Evolutionary conservation across 2,329 filamentous ascomycete species (phyloP), one percentile per base, ranked within the genome.

Genomic region (Cladosporium sp.): DNA sequence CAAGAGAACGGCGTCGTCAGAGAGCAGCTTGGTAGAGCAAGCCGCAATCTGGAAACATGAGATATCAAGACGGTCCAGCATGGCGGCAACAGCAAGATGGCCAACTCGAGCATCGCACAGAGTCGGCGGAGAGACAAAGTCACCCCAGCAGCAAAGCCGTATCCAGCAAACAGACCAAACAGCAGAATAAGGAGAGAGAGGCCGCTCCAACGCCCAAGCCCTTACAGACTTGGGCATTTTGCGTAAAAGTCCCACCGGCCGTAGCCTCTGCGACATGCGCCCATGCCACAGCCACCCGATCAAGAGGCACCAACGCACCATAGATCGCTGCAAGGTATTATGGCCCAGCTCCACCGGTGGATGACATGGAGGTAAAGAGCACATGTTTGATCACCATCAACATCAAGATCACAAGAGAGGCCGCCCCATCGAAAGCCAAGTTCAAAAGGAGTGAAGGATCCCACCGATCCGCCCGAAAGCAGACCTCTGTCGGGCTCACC

Each of bases 191-290:
- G 26, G 29, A 8, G 2, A 26, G n/a, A 57, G 11, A 57, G 55
- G 55, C 55, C 33, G 55, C 55, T 40, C 33, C 55, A 40, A 14
- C 33, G 31, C 28, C 49, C 18, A 55, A 33, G 52, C 5, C 18
- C 7, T 33, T 31, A 2, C 50, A 53, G 50, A 53, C 50, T 8
- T 1, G 18, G n/a, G 26, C 5, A n/a, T 2, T 5, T 57, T 57
- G 33, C 55, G 55, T 57, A 28, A 56, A 52, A 40, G 23, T 55
- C 55, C 33, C 55, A 57, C 33, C 55, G 55, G 55, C 55, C 55
- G 55, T 23, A 57, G 55, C 55, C 55, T 40, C 55, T 40, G 33
- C 55, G 18, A 14, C 31, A 40, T 40, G 55, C 55, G 55, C 52
- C 52, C 52, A 33, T 33, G 28, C 16, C 23, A 21, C 52, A 56